Base-by-base conservation (phyloP, 257 asterid species). In the Capsicum chinense region DNA sequence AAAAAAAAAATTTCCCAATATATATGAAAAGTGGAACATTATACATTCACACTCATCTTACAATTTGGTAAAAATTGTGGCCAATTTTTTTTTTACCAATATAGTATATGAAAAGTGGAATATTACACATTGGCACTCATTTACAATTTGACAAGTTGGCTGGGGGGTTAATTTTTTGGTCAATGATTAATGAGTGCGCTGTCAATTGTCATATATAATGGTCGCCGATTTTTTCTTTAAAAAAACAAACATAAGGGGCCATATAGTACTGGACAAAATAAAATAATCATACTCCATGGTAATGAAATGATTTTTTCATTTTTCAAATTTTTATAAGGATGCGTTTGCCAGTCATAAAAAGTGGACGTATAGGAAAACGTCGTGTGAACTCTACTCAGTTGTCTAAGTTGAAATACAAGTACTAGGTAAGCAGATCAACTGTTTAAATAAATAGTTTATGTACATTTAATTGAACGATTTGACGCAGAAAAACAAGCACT, bases 371-470 rank as follows among this genome's bases (percentile, higher is more conserved):
- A 21, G 8, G 52, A 21, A 76, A 21, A 39, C 63, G 19, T 13
- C 8, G 63, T 76, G 81, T 76, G 81, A 76, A 76, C 52, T 52
- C 26, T 52, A 13, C 47, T 26, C 44, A 74, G n/a, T 64, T 12
- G 17, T 12, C 39, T 12, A 47, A 71, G 15, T 48, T 73, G 80
- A 73, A 73, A 35, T n/a, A 73, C 2, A 48, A n/a, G 33, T 5
- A 66, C 21, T 7, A 12, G 26, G 47, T 64, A 35, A 62, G 50
- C 48, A 9, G 17, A 6, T 73, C 12, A 6, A 48, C 37, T 48
- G 19, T 50, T 4, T 50, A 3, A 48, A 64, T 26, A 15, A 39
- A 50, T 21, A 12, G 9, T 48, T 48, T 48, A 48, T n/a, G 80
- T 60, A 13, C 9, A 35, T 74, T 74, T 19, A 6, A 48, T 11